Evolutionary conservation across 2,329 filamentous ascomycete species (phyloP).

Genomic region (Pseudocercospora macadamiae): DNA sequence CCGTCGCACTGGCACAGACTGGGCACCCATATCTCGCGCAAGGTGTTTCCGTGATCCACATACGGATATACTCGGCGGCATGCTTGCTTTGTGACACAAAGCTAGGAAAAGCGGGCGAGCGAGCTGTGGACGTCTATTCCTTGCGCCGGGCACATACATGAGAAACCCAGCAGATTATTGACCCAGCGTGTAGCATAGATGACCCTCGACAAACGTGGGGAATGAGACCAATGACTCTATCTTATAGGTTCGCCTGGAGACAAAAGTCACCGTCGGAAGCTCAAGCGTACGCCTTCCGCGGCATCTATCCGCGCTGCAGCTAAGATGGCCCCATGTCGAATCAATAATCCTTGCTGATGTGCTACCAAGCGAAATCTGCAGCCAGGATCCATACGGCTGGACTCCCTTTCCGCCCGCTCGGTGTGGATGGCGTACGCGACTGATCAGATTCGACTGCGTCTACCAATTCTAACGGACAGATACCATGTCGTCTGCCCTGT

Average conservation of each 20-base stretch:
- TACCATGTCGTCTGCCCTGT: background rate
- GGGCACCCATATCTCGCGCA: conserved; percentile 16
- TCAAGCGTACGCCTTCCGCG: background rate
- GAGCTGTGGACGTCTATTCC: background rate
- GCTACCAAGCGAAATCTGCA: conserved; percentile 14
- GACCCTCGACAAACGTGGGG: conserved; percentile 9
- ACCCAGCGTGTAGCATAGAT: conserved; percentile 13
- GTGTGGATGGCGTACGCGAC: conserved; percentile 11
- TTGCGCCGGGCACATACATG: conserved; percentile 1
- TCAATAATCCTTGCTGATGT: conserved; percentile 11
- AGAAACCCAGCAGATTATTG: conserved; percentile 6
- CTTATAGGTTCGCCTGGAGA: background rate
- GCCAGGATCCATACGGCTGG: conserved; percentile 9
- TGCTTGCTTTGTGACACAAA: conserved; percentile 13
- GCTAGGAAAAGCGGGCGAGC: conserved; percentile 2
- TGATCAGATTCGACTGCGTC: conserved; percentile 5
- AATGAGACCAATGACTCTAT: background rate
- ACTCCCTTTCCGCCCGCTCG: conserved; percentile 7
- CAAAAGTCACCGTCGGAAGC: background rate
- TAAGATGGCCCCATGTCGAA: conserved; percentile 1
- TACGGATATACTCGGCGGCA: conserved; percentile 31
- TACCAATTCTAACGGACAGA: conserved; percentile 2
- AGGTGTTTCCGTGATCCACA: conserved; percentile 17
- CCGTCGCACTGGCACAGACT: conserved; percentile 26
- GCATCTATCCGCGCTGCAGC: conserved; percentile 9